phyloP scores from a whole-genome alignment of 1,284 basidiomycete species.

The Exobasidium cylindrosporum region DNA sequence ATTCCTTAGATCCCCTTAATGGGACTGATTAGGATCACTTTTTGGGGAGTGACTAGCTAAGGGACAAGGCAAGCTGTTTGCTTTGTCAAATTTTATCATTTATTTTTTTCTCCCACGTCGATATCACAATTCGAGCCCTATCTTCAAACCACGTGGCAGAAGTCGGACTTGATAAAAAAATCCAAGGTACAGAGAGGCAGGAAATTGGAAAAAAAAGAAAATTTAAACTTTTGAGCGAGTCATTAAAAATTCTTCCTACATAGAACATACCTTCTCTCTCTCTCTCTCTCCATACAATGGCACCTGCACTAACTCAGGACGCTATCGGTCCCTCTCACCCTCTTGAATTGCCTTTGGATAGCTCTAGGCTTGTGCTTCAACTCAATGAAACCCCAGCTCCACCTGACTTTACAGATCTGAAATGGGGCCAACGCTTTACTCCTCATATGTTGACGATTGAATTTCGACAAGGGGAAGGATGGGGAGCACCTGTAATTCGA shows the following conservation, averaged over 20 bases:
- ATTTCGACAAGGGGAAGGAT: slow-evolving; percentile 72
- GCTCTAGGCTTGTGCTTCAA: neutral
- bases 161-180: no score
- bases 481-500: slow-evolving; percentile 76
- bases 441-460: slow-evolving; percentile 87
- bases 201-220: neutral
- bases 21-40: no score
- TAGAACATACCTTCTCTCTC: neutral
- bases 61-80: no score
- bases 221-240: neutral
- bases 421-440: slow-evolving; percentile 64
- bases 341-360: neutral
- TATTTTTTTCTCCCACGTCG: no score
- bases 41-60: no score
- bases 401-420: slow-evolving; percentile 55
- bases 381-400: slow-evolving; percentile 25
- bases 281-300: neutral
- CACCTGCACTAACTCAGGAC: neutral
- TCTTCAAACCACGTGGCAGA: no score
- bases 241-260: neutral
- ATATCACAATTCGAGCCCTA: no score
- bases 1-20: no score
- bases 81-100: no score
- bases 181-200: no score
- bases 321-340: no score